These are phyloP conservation scores for Linum usitatissimum DNA, from an alignment of 345 rosid species.

Conservation along the genomic window DNA sequence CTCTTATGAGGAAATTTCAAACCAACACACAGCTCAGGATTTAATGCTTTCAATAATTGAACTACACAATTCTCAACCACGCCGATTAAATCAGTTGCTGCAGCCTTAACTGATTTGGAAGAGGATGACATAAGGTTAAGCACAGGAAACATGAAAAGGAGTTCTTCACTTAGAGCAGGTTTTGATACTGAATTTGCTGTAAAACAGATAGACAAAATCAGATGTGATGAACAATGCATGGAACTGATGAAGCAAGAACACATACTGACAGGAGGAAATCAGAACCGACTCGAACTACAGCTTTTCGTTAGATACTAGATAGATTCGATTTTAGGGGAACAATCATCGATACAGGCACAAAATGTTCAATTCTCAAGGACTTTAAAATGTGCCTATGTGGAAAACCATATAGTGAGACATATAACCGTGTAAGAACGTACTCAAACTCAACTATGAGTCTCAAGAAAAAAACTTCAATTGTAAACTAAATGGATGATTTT, in stretches of 20 bases:
- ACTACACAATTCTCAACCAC: constrained; percentile 48
- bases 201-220: constrained; percentile 15
- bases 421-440: not conserved
- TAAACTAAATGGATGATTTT: not conserved
- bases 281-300: no score
- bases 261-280: not conserved
- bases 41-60: constrained; percentile 36
- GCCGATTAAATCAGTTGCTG: constrained; percentile 59
- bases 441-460: not conserved
- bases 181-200: constrained; percentile 31
- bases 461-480: not conserved
- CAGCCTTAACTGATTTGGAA: constrained; percentile 64
- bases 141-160: constrained; percentile 57
- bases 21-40: constrained; percentile 28
- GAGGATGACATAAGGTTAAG: constrained; percentile 69
- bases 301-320: not conserved
- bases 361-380: not conserved
- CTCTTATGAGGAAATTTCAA: constrained; percentile 35
- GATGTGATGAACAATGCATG: not conserved
- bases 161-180: constrained; percentile 41
- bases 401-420: not conserved
- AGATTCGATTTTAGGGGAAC: not conserved
- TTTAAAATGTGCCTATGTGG: not conserved
- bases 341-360: not conserved
- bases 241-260: not conserved